Evolutionary conservation across 1,284 basidiomycete genomes (phyloP), one percentile per base, ranked within the genome.

Genomic region (Irpex sp.): DNA sequence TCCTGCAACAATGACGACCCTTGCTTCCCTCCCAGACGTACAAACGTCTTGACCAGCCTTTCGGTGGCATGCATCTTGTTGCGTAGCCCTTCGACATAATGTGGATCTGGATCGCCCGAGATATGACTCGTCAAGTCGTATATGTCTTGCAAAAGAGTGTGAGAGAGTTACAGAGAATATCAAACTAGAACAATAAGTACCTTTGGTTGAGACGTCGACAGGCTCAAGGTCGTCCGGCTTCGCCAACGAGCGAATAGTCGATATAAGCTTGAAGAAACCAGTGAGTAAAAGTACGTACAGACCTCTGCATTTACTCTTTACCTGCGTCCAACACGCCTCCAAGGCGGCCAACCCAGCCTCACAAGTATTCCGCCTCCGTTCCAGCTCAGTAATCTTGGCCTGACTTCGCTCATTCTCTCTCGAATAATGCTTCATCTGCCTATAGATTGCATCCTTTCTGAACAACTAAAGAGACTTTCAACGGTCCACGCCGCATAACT

Each of bases 401-500:
- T 86, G 81, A 68, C 87, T 87, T 58, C 89, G 85, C 70, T 92
- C 86, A 73, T 89, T 83, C 76, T 94, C 89, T 64, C 94, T 86
- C 60, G 91, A 88, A 75, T 97, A 96, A 71, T 96, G 87, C 71
- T 86, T 91, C 94, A 98, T 96, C 66, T 94, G 85, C 57, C 96
- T 84, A 75, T 89, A 97, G 59, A 98, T 91, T 51, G 96, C 96
- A 73, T 96, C 94, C 77, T 98, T 97, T 64, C 93, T 88, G 62
- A 74, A 75, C 58, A 71, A 58, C 74, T 75, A 36, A 31, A 26
- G 17, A 13, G 31, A 38, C 19, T 52, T 40, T 55, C 8, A 55
- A 62, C 15, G 57, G 48, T n/a, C 9, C 48, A 56, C 17, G 31
- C 17, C 54, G 26, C 15, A 15, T 26, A 58, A 26, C 40, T 38